phyloP scores from a whole-genome alignment of 176 grass and related monocot species.

The Carex littledalei region DNA sequence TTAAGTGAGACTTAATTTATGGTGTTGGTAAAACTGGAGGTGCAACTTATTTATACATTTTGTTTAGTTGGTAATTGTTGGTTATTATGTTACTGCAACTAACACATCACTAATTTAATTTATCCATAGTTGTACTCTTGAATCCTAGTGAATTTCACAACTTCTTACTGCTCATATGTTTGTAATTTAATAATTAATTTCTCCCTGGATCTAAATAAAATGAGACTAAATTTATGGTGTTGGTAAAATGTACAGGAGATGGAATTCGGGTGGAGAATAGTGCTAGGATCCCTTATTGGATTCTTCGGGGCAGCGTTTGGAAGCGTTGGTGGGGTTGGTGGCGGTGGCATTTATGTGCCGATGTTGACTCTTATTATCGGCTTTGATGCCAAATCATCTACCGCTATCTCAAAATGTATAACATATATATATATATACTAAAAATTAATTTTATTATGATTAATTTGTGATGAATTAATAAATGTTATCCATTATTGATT shows the following conservation, averaged over 20 bases:
- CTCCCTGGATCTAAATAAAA: neutral
- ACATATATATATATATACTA: too few relatives aligned
- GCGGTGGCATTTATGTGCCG: conserved; percentile 73
- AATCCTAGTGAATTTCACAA: neutral
- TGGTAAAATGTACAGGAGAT: conserved; percentile 27
- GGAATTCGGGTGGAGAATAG: conserved; percentile 62
- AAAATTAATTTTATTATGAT: neutral
- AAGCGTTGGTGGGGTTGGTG: conserved; percentile 67
- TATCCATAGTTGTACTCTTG: neutral
- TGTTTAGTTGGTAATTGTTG: too few relatives aligned
- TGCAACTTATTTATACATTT: too few relatives aligned
- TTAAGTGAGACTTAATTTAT: too few relatives aligned
- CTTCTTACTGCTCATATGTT: neutral
- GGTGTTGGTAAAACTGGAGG: too few relatives aligned
- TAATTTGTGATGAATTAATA: too few relatives aligned
- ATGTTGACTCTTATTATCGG: conserved; percentile 78
- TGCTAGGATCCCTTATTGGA: conserved; percentile 47
- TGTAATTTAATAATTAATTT: neutral
- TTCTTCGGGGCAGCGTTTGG: conserved; percentile 70
- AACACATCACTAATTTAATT: neutral
- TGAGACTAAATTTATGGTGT: neutral
- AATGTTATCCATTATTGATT: too few relatives aligned
- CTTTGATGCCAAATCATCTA: conserved; percentile 74
- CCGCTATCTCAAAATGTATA: conserved; percentile 72
- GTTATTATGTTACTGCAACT: neutral